A percentile compares a stretch with the other conserved stretches of the same genome.
phyloP scores from a whole-genome alignment of 2,329 filamentous ascomycete genomes.

The Epichloe glyceriae region DNA sequence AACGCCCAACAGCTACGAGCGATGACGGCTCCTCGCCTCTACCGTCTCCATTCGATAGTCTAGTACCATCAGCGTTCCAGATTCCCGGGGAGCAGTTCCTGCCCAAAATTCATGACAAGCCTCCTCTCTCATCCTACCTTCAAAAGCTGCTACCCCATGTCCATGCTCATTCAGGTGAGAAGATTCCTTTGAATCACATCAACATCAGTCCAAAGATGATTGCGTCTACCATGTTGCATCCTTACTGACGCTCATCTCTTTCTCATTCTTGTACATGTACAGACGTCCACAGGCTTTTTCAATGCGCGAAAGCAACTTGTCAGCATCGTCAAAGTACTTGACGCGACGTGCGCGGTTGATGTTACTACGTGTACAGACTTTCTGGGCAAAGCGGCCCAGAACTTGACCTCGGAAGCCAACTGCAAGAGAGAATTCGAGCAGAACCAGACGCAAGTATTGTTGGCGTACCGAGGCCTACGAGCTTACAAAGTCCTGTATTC shows the following conservation, averaged over 20 bases:
- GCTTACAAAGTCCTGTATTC: conserved; percentile 69
- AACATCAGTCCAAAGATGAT: neutral
- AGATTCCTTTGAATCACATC: neutral
- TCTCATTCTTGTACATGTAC: neutral
- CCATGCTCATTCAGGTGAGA: conserved; percentile 65
- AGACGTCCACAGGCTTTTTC: conserved; percentile 82
- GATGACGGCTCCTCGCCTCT: conserved; percentile 23
- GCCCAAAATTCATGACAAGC: conserved; percentile 52
- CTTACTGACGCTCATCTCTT: neutral
- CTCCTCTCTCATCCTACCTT: conserved; percentile 57
- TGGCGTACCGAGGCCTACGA: conserved; percentile 63
- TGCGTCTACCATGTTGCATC: neutral
- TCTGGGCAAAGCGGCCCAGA: conserved; percentile 50
- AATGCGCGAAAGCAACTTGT: conserved; percentile 57
- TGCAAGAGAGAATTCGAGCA: conserved; percentile 60
- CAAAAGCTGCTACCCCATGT: conserved; percentile 66
- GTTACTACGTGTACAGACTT: conserved; percentile 50
- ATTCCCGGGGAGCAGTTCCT: conserved; percentile 33
- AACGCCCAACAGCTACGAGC: neutral
- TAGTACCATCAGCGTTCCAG: conserved; percentile 49
- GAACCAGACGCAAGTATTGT: conserved; percentile 56
- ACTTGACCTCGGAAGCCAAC: conserved; percentile 47
- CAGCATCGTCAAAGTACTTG: conserved; percentile 63
- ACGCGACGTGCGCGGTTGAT: conserved; percentile 62
- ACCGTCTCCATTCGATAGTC: conserved; percentile 56